Conservation (phyloP, 208 protist species). For the Leishmania braziliensis region DNA sequence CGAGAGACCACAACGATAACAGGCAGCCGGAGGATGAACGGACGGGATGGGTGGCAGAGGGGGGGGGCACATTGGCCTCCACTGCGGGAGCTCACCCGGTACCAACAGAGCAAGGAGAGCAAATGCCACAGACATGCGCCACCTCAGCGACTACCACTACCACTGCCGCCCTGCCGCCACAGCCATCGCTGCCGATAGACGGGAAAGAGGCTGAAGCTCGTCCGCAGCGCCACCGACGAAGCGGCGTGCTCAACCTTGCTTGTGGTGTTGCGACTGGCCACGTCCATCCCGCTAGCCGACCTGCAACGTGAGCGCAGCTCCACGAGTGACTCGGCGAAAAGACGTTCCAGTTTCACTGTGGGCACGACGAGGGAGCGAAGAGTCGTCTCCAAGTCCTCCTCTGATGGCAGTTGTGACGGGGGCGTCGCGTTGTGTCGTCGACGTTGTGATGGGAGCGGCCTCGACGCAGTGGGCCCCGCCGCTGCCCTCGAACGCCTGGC, state of each 20-base stretch:
- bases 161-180: neutral
- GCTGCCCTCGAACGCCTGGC: constrained; percentile 4
- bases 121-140: neutral
- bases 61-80: neutral
- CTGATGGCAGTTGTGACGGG: neutral
- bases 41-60: neutral
- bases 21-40: neutral
- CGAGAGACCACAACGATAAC: neutral
- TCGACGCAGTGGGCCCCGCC: neutral
- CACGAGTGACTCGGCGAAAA: constrained; percentile 25
- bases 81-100: neutral
- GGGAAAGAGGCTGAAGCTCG: neutral
- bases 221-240: neutral
- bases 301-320: constrained; percentile 10
- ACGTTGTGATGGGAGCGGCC: neutral
- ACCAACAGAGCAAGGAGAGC: neutral
- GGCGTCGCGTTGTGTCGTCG: neutral
- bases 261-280: no score
- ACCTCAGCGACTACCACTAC: neutral
- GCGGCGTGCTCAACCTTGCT: neutral
- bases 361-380: constrained; percentile 24
- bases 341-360: constrained; percentile 22
- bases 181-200: constrained; percentile 25
- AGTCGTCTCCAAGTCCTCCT: neutral
- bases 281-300: neutral